Evolutionary conservation across 108 stramenopile genomes (phyloP).

Genomic region (Skeletonema menzelii): DNA sequence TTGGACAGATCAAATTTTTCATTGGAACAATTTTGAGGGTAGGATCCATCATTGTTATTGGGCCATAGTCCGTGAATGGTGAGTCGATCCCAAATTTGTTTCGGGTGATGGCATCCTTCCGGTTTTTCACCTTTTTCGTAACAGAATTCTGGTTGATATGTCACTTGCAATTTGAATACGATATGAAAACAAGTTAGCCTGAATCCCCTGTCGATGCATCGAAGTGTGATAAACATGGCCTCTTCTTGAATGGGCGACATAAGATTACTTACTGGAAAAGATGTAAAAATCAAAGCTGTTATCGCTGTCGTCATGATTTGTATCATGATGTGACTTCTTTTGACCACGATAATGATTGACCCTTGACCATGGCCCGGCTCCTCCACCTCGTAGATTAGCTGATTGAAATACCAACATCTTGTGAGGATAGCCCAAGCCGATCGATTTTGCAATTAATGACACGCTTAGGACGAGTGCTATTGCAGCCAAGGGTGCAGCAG

Average conservation of each 20-base stretch:
- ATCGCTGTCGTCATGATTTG: neutral
- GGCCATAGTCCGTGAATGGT: constrained; percentile 63
- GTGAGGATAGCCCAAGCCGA: neutral
- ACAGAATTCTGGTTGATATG: constrained; percentile 57
- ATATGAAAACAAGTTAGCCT: neutral
- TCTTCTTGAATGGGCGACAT: neutral
- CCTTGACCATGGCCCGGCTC: too few species aligned
- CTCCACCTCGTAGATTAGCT: neutral
- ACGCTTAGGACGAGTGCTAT: neutral
- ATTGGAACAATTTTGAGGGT: constrained; percentile 40
- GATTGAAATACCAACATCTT: neutral
- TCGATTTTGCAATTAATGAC: neutral
- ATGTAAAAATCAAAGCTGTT: constrained; percentile 5
- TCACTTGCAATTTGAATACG: too few species aligned
- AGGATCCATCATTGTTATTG: constrained; percentile 44
- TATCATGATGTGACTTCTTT: neutral
- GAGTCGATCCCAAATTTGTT: constrained; percentile 38
- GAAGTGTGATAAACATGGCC: neutral
- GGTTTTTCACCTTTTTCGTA: constrained; percentile 18
- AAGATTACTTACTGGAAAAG: neutral
- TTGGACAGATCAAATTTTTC: constrained; percentile 27
- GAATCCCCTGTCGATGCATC: neutral
- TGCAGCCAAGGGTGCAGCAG: neutral
- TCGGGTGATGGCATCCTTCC: constrained; percentile 38
- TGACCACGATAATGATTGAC: too few species aligned